A percentile compares a stretch with the other conserved stretches of the same genome.
Conservation (phyloP, 2,329 filamentous ascomycete species). For the Xylaria hypoxylon region DNA sequence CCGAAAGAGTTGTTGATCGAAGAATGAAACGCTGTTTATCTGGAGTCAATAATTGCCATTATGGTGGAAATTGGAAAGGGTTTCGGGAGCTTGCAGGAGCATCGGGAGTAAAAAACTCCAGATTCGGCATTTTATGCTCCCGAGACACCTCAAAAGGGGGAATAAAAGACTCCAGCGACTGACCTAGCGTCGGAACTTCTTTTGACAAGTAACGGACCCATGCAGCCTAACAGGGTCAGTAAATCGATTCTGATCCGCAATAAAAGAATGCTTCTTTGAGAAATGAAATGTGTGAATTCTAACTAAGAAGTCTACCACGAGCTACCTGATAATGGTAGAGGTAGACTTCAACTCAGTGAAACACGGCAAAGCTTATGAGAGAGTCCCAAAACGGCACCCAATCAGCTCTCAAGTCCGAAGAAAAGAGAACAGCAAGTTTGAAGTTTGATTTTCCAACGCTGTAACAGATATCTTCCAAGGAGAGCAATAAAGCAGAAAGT, state of each 20-base stretch:
- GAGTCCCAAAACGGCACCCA: constrained; percentile 88
- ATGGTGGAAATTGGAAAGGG: no score
- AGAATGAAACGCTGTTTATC: constrained; percentile 79
- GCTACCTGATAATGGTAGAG: constrained; percentile 69
- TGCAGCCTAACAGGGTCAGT: constrained; percentile 67
- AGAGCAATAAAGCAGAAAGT: constrained; percentile 69
- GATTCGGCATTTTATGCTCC: no score
- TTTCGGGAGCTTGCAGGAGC: no score
- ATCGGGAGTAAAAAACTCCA: no score
- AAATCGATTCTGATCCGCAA: not conserved
- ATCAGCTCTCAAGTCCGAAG: constrained; percentile 74
- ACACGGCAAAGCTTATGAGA: constrained; percentile 80
- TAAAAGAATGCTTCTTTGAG: constrained; percentile 5
- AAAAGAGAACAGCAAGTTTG: constrained; percentile 74
- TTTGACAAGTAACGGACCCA: constrained; percentile 93
- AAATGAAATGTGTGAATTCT: constrained; percentile 86
- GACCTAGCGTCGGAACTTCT: constrained; percentile 83
- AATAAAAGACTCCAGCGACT: no score
- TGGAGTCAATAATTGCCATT: no score
- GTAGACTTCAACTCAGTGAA: constrained; percentile 97
- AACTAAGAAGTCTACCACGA: constrained; percentile 96
- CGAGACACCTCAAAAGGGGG: no score
- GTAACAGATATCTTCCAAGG: constrained; percentile 96
- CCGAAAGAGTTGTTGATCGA: constrained; percentile 96
- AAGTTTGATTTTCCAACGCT: constrained; percentile 94